Evolutionary conservation across 257 asterid species (phyloP).

Genomic region (Voacanga thouarsii): DNA sequence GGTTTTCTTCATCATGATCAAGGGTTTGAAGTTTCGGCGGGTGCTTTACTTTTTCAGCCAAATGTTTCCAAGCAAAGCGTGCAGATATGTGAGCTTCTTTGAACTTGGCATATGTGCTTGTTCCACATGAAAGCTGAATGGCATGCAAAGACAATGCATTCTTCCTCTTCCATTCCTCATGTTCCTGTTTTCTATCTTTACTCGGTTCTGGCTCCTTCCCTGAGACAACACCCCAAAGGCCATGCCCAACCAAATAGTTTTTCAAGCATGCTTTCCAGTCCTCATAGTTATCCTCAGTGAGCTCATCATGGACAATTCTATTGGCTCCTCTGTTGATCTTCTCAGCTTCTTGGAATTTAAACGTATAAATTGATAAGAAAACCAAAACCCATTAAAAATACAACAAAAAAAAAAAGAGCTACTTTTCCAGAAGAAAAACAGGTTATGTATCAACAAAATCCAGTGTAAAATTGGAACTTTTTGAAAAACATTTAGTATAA

Average conservation of each 20-base stretch:
- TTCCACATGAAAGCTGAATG: conserved; percentile 41
- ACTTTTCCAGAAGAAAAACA: too few relatives aligned
- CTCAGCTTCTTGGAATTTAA: not conserved
- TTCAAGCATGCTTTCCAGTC: conserved; percentile 41
- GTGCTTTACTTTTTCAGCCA: conserved; percentile 27
- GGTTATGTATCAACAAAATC: too few relatives aligned
- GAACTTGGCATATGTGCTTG: conserved; percentile 29
- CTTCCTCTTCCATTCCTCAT: conserved; percentile 40
- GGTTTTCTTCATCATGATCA: conserved; percentile 14
- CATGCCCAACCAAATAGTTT: conserved; percentile 37
- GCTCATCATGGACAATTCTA: conserved; percentile 35
- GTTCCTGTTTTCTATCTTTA: conserved; percentile 16
- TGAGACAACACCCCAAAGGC: conserved; percentile 43
- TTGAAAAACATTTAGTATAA: too few relatives aligned
- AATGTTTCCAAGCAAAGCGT: conserved; percentile 32
- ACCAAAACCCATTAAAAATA: too few relatives aligned
- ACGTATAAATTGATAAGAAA: too few relatives aligned
- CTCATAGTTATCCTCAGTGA: conserved; percentile 40
- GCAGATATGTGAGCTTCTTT: conserved; percentile 31
- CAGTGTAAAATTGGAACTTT: too few relatives aligned
- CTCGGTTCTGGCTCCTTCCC: conserved; percentile 35
- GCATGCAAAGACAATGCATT: conserved; percentile 45
- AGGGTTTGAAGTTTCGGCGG: not conserved
- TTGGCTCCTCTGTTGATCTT: not conserved
- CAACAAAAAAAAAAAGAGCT: too few relatives aligned